phyloP scores from a whole-genome alignment of 2,329 filamentous ascomycete genomes.

The Pezicula neosporulosa region DNA sequence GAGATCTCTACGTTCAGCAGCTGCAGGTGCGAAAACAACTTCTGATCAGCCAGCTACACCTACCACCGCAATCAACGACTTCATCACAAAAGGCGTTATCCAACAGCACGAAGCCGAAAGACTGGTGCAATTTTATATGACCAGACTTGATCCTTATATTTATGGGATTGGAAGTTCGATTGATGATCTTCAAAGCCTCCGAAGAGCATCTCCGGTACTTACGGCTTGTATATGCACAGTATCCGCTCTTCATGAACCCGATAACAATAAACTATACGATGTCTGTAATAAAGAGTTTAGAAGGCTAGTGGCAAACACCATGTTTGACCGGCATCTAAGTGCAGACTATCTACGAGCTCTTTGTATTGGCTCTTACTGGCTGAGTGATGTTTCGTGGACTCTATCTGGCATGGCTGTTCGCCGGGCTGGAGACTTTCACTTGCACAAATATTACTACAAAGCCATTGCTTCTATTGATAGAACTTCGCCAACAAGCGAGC shows the following conservation, averaged over 20 bases:
- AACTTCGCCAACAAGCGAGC: constrained; percentile 42
- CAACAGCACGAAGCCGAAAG: constrained; percentile 37
- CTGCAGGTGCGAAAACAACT: background rate
- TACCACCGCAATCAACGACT: constrained; percentile 29
- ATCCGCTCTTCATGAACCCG: constrained; percentile 53
- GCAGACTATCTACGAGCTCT: constrained; percentile 48
- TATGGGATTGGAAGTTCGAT: constrained; percentile 46
- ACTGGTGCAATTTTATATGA: constrained; percentile 37
- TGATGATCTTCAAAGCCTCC: constrained; percentile 42
- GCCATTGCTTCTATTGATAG: constrained; percentile 16
- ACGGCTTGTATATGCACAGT: constrained; percentile 54
- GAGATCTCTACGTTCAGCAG: constrained; percentile 28
- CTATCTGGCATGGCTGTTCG: constrained; percentile 40
- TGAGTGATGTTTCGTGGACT: constrained; percentile 46
- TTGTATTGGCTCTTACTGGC: constrained; percentile 52
- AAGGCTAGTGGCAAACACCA: constrained; percentile 46
- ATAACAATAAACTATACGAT: constrained; percentile 46
- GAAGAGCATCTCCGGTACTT: constrained; percentile 50
- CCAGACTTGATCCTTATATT: constrained; percentile 43
- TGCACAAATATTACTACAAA: constrained; percentile 36
- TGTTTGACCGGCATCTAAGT: constrained; percentile 48
- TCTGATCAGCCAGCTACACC: background rate
- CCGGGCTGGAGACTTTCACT: constrained; percentile 43
- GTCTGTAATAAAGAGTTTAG: constrained; percentile 48
- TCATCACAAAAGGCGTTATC: constrained; percentile 46